Evolutionary conservation across 1,284 basidiomycete species (phyloP).

Genomic region (Tylopilus sp.): DNA sequence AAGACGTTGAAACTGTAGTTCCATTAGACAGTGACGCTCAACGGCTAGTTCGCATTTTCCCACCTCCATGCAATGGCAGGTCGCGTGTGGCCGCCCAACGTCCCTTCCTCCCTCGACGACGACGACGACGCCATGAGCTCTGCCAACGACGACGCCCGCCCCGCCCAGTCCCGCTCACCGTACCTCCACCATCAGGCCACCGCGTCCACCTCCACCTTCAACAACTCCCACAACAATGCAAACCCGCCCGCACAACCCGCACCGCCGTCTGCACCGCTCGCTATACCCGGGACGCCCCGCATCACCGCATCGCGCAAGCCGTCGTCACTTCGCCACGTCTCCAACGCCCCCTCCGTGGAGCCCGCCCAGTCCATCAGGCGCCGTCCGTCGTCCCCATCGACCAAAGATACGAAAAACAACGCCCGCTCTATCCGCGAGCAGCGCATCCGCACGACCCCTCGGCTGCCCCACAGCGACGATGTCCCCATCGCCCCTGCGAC

Average conservation of each 20-base stretch:
- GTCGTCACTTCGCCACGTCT: constrained; percentile 27
- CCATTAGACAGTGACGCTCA: too few relatives aligned
- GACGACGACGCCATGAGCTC: constrained; percentile 1
- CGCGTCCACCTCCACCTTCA: constrained; percentile 32
- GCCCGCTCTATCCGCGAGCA: constrained; percentile 21
- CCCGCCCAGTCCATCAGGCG: constrained; percentile 22
- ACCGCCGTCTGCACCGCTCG: constrained; percentile 11
- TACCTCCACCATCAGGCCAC: constrained; percentile 33
- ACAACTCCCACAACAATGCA: constrained; percentile 5
- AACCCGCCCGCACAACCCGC: neutral
- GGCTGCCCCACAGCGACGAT: constrained; percentile 54
- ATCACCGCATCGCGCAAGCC: constrained; percentile 26
- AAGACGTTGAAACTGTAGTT: too few relatives aligned
- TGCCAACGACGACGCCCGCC: constrained; percentile 19
- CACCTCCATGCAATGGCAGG: constrained; percentile 17
- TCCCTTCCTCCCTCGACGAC: too few relatives aligned
- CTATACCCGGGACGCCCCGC: constrained; percentile 29
- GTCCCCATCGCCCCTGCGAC: constrained; percentile 52
- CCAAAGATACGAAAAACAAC: constrained; percentile 21
- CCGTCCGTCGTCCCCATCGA: constrained; percentile 29
- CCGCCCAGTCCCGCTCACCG: constrained; percentile 22
- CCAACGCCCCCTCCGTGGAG: constrained; percentile 21
- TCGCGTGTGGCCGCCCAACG: constrained; percentile 17
- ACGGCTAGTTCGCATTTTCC: too few relatives aligned
- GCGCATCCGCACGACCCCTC: constrained; percentile 43